These are phyloP conservation scores for Hsuehochloa calcarea DNA, from an alignment of 176 grass and related monocot genomes.

Conservation along the genomic window DNA sequence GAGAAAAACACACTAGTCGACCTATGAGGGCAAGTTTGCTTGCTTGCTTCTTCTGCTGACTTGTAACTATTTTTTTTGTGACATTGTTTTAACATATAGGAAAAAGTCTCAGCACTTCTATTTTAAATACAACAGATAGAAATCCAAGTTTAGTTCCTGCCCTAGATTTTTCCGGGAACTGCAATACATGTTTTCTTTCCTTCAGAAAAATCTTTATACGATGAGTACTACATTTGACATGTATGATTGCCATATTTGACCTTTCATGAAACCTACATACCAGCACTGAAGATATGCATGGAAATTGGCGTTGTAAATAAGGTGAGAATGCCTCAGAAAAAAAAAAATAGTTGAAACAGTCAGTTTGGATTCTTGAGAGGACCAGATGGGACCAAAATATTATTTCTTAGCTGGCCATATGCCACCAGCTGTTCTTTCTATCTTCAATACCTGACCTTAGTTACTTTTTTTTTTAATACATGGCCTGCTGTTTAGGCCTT, in stretches of 20 bases:
- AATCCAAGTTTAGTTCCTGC: neutral
- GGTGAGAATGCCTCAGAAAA: neutral
- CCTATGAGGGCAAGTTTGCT: neutral
- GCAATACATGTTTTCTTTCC: neutral
- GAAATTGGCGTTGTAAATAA: neutral
- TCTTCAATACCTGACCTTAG: conserved; percentile 16
- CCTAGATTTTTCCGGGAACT: neutral
- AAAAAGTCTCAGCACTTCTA: neutral
- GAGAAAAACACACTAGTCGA: neutral
- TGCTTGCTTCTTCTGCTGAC: neutral
- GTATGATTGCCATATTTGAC: neutral
- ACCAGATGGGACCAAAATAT: conserved; percentile 30
- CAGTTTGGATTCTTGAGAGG: conserved; percentile 9
- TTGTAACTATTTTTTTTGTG: neutral
- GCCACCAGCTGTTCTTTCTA: conserved; percentile 26
- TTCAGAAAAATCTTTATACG: neutral
- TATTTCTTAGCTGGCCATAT: conserved; percentile 44
- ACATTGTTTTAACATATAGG: neutral
- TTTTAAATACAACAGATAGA: neutral
- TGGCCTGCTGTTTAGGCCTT: conserved; percentile 25
- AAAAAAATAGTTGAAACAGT: conserved; percentile 15
- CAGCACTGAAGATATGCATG: neutral
- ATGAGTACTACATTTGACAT: neutral
- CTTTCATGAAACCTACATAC: neutral
- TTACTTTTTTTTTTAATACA: conserved; percentile 8